phyloP scores from a whole-genome alignment of 331 rosid genomes.

The Rosa hybrid region DNA sequence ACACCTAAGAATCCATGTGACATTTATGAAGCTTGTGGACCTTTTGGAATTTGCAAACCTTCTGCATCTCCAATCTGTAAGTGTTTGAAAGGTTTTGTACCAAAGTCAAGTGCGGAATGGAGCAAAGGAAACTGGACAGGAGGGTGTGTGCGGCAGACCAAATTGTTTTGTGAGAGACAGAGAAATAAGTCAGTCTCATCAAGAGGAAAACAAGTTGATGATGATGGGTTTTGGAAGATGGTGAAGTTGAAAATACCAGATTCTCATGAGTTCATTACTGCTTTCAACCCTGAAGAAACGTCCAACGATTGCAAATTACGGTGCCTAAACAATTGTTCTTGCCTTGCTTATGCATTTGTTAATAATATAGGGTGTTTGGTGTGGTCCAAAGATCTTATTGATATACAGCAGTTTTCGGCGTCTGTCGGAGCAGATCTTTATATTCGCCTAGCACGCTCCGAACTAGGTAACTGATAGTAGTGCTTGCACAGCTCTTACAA shows the following conservation, averaged over 20 bases:
- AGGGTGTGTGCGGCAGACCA: slow-evolving; percentile 19
- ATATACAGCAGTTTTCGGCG: slow-evolving; percentile 11
- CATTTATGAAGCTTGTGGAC: slow-evolving; percentile 25
- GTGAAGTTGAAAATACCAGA: slow-evolving; percentile 24
- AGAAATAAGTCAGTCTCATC: not conserved
- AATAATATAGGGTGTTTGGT: slow-evolving; percentile 26
- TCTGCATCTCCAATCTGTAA: slow-evolving; percentile 10
- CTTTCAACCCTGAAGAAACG: not conserved
- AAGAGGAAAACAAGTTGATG: not conserved
- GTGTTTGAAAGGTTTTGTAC: slow-evolving; percentile 30
- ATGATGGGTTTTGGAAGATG: slow-evolving; percentile 19
- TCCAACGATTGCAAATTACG: slow-evolving; percentile 6
- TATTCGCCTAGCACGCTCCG: slow-evolving; percentile 21
- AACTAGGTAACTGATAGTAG: slow-evolving; percentile 5
- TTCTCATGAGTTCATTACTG: slow-evolving; percentile 11
- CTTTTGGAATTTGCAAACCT: slow-evolving; percentile 16
- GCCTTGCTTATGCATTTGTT: slow-evolving; percentile 20
- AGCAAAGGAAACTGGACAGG: slow-evolving; percentile 15
- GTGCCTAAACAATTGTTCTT: slow-evolving; percentile 22
- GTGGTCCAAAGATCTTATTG: slow-evolving; percentile 29
- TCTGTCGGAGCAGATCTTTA: slow-evolving; percentile 15
- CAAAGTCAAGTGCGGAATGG: slow-evolving; percentile 13
- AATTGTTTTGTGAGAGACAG: slow-evolving; percentile 15
- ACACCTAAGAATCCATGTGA: slow-evolving; percentile 12
- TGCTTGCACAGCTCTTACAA: not conserved